Evolutionary conservation across 2,329 filamentous ascomycete species (phyloP).

Genomic region (Aspergillus brunneoviolaceus): DNA sequence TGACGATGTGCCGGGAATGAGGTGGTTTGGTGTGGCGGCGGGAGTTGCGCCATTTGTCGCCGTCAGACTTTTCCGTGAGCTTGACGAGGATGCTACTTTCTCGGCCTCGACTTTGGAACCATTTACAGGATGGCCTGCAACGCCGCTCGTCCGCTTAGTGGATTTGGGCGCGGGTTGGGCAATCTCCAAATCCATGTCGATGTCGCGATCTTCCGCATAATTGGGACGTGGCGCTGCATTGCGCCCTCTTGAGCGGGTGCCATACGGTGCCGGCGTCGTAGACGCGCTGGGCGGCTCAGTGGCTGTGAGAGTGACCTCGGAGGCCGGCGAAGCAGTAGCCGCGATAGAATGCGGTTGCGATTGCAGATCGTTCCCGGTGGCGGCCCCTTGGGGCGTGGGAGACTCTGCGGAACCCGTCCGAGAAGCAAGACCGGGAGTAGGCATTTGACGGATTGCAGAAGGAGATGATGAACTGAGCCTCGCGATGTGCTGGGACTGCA

Average conservation of each 20-base stretch:
- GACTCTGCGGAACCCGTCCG: slow-evolving; percentile 24
- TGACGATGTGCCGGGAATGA: slow-evolving; percentile 59
- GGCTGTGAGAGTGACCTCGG: slow-evolving; percentile 31
- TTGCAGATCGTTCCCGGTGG: slow-evolving; percentile 37
- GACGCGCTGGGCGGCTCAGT: slow-evolving; percentile 41
- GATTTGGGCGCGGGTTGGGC: slow-evolving; percentile 32
- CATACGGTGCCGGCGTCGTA: slow-evolving; percentile 69
- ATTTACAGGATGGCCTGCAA: slow-evolving; percentile 28
- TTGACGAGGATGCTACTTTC: slow-evolving; percentile 37
- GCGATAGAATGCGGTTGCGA: slow-evolving; percentile 47
- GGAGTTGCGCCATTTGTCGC: slow-evolving; percentile 34
- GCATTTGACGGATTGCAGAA: slow-evolving; percentile 20
- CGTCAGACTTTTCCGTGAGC: slow-evolving; percentile 41
- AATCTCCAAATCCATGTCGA: slow-evolving; percentile 83
- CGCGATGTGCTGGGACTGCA: slow-evolving; percentile 25
- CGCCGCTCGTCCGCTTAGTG: slow-evolving; percentile 32
- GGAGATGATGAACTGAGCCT: slow-evolving; percentile 26
- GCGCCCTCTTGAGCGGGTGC: slow-evolving; percentile 90
- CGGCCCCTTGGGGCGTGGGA: slow-evolving; percentile 19
- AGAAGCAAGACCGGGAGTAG: slow-evolving; percentile 38
- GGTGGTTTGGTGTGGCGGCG: slow-evolving; percentile 35
- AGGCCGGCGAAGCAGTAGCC: slow-evolving; percentile 40
- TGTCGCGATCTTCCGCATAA: slow-evolving; percentile 90
- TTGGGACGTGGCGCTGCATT: slow-evolving; percentile 79
- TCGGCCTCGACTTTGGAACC: slow-evolving; percentile 39